Conservation (phyloP, 2,329 filamentous ascomycete genomes). For the Fusarium euwallaceae region DNA sequence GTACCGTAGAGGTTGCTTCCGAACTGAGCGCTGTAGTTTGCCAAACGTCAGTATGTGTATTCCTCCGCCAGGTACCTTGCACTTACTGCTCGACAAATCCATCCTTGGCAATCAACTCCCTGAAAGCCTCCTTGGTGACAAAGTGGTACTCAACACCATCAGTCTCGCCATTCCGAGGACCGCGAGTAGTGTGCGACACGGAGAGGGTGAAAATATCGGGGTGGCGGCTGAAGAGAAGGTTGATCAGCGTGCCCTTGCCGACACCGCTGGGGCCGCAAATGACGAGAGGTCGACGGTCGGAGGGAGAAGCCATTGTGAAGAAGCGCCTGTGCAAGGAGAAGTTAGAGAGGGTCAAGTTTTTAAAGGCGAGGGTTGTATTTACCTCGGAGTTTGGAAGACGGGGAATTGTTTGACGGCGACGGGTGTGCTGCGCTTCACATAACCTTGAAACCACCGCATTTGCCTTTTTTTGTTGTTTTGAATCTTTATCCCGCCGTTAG, state of each 20-base stretch:
- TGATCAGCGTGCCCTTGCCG: slow-evolving; percentile 85
- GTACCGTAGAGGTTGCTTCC: slow-evolving; percentile 91
- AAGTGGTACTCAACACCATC: slow-evolving; percentile 88
- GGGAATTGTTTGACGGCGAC: slow-evolving; percentile 11
- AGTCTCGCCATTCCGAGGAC: slow-evolving; percentile 80
- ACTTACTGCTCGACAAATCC: slow-evolving; percentile 81
- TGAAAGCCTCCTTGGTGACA: slow-evolving; percentile 74
- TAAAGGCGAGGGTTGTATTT: background rate
- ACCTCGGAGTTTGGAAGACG: slow-evolving; percentile 23
- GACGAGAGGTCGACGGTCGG: slow-evolving; percentile 75
- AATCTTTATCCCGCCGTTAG: background rate
- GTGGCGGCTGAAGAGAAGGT: slow-evolving; percentile 73
- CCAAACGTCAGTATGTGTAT: slow-evolving; percentile 7
- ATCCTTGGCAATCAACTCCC: slow-evolving; percentile 72
- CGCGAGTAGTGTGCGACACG: slow-evolving; percentile 83
- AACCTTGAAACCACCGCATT: slow-evolving; percentile 34
- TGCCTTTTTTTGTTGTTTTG: background rate
- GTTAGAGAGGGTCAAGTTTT: background rate
- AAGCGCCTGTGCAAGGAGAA: slow-evolving; percentile 12
- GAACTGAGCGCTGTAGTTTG: slow-evolving; percentile 74
- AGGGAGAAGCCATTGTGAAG: slow-evolving; percentile 49
- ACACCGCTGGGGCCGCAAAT: slow-evolving; percentile 85
- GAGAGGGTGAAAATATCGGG: slow-evolving; percentile 67
- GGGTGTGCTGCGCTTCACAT: slow-evolving; percentile 33
- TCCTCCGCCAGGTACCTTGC: background rate